Percentiles rank a stretch among this genome's conserved stretches.
These are phyloP conservation scores for Myochromella boudieri DNA, from an alignment of 768 basidiomycete species.

Conservation along the genomic window DNA sequence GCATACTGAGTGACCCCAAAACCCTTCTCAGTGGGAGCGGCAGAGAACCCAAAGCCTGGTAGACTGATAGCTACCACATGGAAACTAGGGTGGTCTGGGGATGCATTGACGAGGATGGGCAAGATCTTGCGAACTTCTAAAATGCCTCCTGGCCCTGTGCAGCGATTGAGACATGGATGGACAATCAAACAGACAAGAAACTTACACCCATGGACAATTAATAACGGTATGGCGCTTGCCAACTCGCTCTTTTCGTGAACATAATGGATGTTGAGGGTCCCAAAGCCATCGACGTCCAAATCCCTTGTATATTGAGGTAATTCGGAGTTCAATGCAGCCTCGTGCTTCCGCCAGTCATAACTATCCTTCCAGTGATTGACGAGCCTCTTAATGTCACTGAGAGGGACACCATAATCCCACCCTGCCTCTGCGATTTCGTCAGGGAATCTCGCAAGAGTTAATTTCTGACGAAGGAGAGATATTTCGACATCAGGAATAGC, in stretches of 20 bases:
- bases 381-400: slow-evolving; percentile 48
- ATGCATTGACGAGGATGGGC: slow-evolving; percentile 44
- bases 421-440: slow-evolving; percentile 54
- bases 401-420: slow-evolving; percentile 50
- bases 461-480: slow-evolving; percentile 40
- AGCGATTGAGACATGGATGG: background rate
- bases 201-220: slow-evolving; percentile 54
- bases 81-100: slow-evolving; percentile 51
- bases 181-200: slow-evolving; percentile 3
- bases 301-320: slow-evolving; percentile 59
- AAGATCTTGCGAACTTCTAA: slow-evolving; percentile 58
- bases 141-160: slow-evolving; percentile 60
- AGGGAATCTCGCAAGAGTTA: slow-evolving; percentile 48
- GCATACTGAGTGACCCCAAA: slow-evolving; percentile 48
- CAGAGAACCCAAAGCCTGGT: slow-evolving; percentile 64
- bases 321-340: slow-evolving; percentile 48
- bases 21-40: slow-evolving; percentile 51
- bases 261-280: slow-evolving; percentile 50
- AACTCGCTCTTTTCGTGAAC: slow-evolving; percentile 52
- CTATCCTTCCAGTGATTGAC: slow-evolving; percentile 45
- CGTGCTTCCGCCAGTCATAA: slow-evolving; percentile 58
- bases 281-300: slow-evolving; percentile 48
- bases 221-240: slow-evolving; percentile 41
- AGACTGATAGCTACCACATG: slow-evolving; percentile 61
- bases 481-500: slow-evolving; percentile 44